Evolutionary conservation across 2,329 filamentous ascomycete genomes (phyloP).

Genomic region (Gyromitra esculenta): DNA sequence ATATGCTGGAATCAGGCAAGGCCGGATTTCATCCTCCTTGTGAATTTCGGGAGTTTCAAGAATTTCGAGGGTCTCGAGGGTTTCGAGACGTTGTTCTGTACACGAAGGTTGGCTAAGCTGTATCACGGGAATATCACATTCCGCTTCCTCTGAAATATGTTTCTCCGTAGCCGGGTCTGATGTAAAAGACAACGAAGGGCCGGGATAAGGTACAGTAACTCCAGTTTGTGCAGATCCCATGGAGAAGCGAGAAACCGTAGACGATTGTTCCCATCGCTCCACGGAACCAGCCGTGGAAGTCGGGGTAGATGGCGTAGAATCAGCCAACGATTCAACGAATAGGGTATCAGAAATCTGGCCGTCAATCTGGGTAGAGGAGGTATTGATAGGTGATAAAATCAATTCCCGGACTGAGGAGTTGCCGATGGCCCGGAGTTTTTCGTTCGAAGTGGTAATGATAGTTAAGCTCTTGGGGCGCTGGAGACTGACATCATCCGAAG

Average conservation of each 20-base stretch:
- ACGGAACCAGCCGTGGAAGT: conserved; percentile 45
- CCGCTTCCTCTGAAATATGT: conserved; percentile 9
- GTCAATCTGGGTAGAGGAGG: conserved; percentile 40
- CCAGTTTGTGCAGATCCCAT: conserved; percentile 43
- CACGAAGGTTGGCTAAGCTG: conserved; percentile 12
- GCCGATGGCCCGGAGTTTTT: conserved; percentile 33
- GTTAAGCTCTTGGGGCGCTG: conserved; percentile 34
- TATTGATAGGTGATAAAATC: conserved; percentile 49
- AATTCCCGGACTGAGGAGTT: conserved; percentile 47
- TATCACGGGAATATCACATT: conserved; percentile 4
- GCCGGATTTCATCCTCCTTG: conserved; percentile 20
- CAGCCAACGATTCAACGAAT: conserved; percentile 40
- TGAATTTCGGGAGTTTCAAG: conserved; percentile 1
- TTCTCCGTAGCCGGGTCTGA: conserved; percentile 14
- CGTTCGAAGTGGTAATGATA: conserved; percentile 42
- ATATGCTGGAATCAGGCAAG: conserved; percentile 27
- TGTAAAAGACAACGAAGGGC: conserved; percentile 23
- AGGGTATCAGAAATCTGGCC: conserved; percentile 44
- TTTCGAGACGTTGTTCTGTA: conserved; percentile 8
- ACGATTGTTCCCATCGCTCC: conserved; percentile 44
- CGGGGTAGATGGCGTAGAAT: conserved; percentile 36
- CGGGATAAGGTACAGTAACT: conserved; percentile 32
- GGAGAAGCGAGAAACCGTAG: conserved; percentile 38
- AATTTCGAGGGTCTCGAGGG: not conserved
- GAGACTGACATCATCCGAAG: conserved; percentile 44